Base-by-base conservation (phyloP, 2,329 filamentous ascomycete species). In the Aspergillus clavatus region DNA sequence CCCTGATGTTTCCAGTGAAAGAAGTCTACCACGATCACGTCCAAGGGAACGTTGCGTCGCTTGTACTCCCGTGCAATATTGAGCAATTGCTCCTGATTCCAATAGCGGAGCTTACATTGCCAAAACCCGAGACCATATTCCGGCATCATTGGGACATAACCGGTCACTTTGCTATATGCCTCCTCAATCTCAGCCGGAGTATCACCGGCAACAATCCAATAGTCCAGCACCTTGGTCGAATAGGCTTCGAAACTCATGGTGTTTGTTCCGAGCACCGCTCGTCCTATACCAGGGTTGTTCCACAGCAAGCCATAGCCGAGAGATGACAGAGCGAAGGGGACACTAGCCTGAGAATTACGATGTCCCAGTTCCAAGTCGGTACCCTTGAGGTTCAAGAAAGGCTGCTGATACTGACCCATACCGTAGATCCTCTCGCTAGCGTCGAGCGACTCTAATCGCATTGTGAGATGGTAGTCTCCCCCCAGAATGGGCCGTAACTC, bases 331-430 rank as follows among this genome's bases (percentile, higher is more conserved):
- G 76, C 74, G 59, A 84, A 85, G 0, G 82, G 82, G 0, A 85
- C 75, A 40, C 75, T 81, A 3, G 81, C 81, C 59, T 85, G 82
- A 0, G 80, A 83, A 57, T 85, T 85, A 1, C 81, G 74, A 28
- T 85, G 82, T 0, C 82, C 81, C 2, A 85, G 72, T 56, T 85
- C 82, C 1, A 84, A 61, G 45, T 84, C 80, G 0, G 70, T 58
- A 0, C 82, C 82, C 53, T 84, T 84, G 39, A 84, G 69, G 56
- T 84, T 73, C n/a, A 85, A 67, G 41, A 70, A 73, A 0, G 79
- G 77, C 52, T 85, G 81, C 55, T 85, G 82, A 48, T 85, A 84
- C 61, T 85, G 82, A 0, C 82, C 82, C 81, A 84, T 84, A 16
- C 82, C 82, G 54, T 74, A 85, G n/a, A 85, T 77, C 56, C 76